These are phyloP conservation scores for Salix koriyanagi DNA, from an alignment of 345 rosid species.

Conservation along the genomic window DNA sequence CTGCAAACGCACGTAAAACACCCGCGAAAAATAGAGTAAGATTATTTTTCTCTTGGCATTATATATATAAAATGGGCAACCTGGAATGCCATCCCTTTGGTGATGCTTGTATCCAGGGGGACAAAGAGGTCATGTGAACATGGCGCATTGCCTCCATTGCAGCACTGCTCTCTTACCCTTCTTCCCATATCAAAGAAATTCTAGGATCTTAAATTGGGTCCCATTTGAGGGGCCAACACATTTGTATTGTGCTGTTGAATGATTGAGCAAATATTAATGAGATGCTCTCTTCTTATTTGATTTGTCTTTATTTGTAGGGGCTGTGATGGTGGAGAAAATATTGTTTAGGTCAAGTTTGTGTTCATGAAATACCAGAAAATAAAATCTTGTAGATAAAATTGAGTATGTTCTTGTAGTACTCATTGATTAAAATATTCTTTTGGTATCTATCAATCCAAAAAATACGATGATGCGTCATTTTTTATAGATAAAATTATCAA, in stretches of 20 bases:
- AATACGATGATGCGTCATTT: no score
- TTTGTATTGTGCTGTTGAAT: constrained; percentile 23
- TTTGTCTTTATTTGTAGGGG: constrained; percentile 17
- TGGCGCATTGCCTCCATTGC: constrained; percentile 32
- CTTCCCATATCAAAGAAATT: constrained; percentile 33
- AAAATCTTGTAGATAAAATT: no score
- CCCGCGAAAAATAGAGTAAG: no score
- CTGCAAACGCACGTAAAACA: no score
- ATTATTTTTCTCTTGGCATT: no score
- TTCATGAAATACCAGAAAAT: neutral
- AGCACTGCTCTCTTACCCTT: constrained; percentile 16
- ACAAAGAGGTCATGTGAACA: constrained; percentile 41
- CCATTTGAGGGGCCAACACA: constrained; percentile 14
- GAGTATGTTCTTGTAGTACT: no score
- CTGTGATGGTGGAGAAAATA: neutral
- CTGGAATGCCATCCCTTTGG: constrained; percentile 23
- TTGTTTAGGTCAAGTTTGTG: neutral
- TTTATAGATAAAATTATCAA: no score
- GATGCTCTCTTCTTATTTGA: neutral
- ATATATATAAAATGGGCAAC: no score
- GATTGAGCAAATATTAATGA: constrained; percentile 2
- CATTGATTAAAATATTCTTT: no score
- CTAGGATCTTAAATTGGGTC: constrained; percentile 19
- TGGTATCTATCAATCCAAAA: no score
- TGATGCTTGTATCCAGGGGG: constrained; percentile 26